A percentile compares a stretch with the other conserved stretches of the same genome.
These are phyloP conservation scores for Solanum tarapatanum DNA, from an alignment of 257 asterid species.

Conservation along the genomic window DNA sequence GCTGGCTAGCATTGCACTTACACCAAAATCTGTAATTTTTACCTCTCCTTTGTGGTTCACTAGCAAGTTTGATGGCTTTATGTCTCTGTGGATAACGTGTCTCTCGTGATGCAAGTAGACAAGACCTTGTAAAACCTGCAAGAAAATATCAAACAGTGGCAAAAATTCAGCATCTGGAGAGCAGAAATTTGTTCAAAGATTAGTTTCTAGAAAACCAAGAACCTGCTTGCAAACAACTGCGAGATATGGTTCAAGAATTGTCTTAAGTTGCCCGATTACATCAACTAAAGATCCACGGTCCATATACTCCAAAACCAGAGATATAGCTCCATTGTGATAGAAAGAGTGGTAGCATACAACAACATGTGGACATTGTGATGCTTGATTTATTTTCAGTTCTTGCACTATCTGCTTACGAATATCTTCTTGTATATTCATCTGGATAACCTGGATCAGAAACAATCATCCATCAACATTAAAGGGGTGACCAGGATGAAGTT, in stretches of 20 bases:
- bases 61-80: constrained; percentile 68
- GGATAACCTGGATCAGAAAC: constrained; percentile 55
- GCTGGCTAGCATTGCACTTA: constrained; percentile 90
- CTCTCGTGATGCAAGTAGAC: constrained; percentile 77
- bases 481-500: neutral
- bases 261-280: constrained; percentile 54
- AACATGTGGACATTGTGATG: constrained; percentile 76
- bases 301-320: constrained; percentile 93
- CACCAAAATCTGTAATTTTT: constrained; percentile 95
- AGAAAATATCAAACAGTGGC: neutral
- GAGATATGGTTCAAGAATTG: constrained; percentile 93
- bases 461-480: neutral
- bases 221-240: constrained; percentile 96
- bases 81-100: constrained; percentile 92
- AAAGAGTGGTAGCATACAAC: constrained; percentile 96
- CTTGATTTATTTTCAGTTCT: constrained; percentile 95
- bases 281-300: constrained; percentile 84
- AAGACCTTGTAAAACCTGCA: constrained; percentile 88
- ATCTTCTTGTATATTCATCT: constrained; percentile 93
- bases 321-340: constrained; percentile 96
- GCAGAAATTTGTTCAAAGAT: neutral
- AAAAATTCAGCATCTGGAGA: neutral
- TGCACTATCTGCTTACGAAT: constrained; percentile 95
- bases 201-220: constrained; percentile 7
- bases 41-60: constrained; percentile 92